Evolutionary conservation across 176 grass and related monocot species (phyloP), one percentile per base, ranked within the genome.

Genomic region (Triticum timopheevii): DNA sequence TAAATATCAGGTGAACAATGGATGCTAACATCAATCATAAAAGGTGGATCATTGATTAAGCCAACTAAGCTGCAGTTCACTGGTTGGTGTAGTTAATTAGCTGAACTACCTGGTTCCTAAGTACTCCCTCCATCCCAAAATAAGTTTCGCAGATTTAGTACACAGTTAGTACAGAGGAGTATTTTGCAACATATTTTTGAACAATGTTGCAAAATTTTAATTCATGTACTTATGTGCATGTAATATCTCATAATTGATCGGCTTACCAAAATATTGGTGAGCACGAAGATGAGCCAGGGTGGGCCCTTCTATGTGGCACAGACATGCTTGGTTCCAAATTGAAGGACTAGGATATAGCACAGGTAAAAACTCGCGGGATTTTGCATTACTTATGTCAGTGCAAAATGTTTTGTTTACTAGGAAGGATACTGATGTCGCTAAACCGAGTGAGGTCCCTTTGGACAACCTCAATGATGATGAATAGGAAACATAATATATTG

Each of bases 261-360:
- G 25, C 20, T 77, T 72, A 63, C 78, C 78, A 95, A 90, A 44
- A 38, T 23, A 27, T 72, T 67, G 81, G 62, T 65, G 86, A 88
- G 85, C 75, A 88, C 20, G 90, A 95, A 83, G 93, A 89, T 45
- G 86, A 87, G 13, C 81, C 89, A 76, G 91, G 91, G 50, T 95
- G 94, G 94, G 87, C 94, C 52, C 94, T 89, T 23, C 81, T 93
- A 40, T 70, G 89, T 22, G 87, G 93, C 64, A 93, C 77, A 35
- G 93, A 95, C 73, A 95, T 95, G 91, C 87, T 93, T 82, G 86
- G 91, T 77, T 68, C 91, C 25, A 95, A 95, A 86, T 78, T 95
- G 13, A 95, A 95, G 81, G 91, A 95, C 39, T 93, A 91, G 94
- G 94, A 95, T 83, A 95, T 90, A 91, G 83, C 85, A 82, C 78